Conservation (phyloP, 805 yeast genomes). For the Yamadazyma endophytica region DNA sequence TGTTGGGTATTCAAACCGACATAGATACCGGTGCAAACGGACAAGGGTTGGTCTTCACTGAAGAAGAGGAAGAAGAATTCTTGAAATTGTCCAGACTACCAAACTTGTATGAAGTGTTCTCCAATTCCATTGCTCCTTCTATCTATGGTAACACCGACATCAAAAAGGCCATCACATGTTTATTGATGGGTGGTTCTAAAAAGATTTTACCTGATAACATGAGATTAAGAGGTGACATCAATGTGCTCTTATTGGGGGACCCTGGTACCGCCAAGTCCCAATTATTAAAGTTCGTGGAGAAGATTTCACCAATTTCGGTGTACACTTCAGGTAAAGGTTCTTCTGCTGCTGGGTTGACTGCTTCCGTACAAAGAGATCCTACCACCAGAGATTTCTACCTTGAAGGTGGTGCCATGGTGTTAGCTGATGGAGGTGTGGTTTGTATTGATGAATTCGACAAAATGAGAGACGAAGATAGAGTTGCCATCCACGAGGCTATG, state of each 20-base stretch:
- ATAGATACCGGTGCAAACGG: constrained; percentile 66
- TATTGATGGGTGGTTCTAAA: constrained; percentile 91
- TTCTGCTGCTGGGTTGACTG: constrained; percentile 98
- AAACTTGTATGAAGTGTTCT: constrained; percentile 77
- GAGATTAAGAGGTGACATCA: constrained; percentile 95
- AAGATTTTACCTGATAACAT: constrained; percentile 92
- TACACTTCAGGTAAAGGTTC: constrained; percentile 99
- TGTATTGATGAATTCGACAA: constrained; percentile 99
- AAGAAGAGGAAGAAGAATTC: constrained; percentile 93
- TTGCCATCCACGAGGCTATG: constrained; percentile 99
- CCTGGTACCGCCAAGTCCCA: constrained; percentile 99
- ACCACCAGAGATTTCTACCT: constrained; percentile 85
- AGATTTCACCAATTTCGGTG: constrained; percentile 89
- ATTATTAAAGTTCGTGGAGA: constrained; percentile 89
- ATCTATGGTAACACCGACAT: constrained; percentile 92
- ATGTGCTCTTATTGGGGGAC: constrained; percentile 89
- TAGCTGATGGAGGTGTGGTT: constrained; percentile 98
- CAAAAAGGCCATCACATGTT: constrained; percentile 88
- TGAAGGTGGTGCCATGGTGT: constrained; percentile 99
- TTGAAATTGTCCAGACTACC: constrained; percentile 76
- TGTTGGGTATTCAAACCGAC: constrained; percentile 82
- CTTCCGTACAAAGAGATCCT: constrained; percentile 92
- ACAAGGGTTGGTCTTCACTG: constrained; percentile 61
- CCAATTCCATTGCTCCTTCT: constrained; percentile 91
- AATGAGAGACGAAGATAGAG: constrained; percentile 98